Evolutionary conservation across 176 grass and related monocot genomes (phyloP).

Genomic region (Metroxylon sagu): DNA sequence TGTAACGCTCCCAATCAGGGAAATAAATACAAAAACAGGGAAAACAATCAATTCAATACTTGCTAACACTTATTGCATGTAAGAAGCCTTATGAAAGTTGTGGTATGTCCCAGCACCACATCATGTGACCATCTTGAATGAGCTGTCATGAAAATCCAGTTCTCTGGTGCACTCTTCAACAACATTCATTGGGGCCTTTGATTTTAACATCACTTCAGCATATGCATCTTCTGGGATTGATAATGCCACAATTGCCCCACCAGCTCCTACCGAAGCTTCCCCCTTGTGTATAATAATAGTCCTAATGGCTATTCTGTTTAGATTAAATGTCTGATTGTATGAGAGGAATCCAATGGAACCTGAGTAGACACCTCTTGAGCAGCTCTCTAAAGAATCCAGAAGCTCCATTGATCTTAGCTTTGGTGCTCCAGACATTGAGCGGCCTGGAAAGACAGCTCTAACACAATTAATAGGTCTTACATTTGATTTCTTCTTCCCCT

Average conservation of each 20-base stretch:
- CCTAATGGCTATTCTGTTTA: conserved; percentile 75
- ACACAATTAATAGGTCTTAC: conserved; percentile 62
- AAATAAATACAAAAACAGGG: no score
- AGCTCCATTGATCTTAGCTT: conserved; percentile 96
- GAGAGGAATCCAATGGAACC: conserved; percentile 91
- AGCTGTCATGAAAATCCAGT: background rate
- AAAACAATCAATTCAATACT: no score
- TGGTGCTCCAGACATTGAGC: conserved; percentile 90
- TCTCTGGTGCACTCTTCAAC: conserved; percentile 29
- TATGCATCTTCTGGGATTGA: conserved; percentile 70
- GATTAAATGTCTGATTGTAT: conserved; percentile 65
- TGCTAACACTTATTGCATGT: no score
- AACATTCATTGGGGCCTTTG: conserved; percentile 55
- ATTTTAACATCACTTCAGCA: conserved; percentile 82
- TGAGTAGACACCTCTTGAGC: conserved; percentile 85
- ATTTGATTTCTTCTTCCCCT: conserved; percentile 42
- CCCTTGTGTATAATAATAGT: conserved; percentile 57
- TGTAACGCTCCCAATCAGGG: no score
- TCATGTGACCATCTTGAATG: conserved; percentile 8
- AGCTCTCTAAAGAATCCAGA: conserved; percentile 68
- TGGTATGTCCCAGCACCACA: no score
- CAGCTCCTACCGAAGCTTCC: conserved; percentile 60
- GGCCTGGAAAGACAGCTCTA: conserved; percentile 78
- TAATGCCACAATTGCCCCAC: conserved; percentile 66
- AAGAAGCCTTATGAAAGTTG: background rate